phyloP scores from a whole-genome alignment of 257 asterid species.

The Lycium barbarum region DNA sequence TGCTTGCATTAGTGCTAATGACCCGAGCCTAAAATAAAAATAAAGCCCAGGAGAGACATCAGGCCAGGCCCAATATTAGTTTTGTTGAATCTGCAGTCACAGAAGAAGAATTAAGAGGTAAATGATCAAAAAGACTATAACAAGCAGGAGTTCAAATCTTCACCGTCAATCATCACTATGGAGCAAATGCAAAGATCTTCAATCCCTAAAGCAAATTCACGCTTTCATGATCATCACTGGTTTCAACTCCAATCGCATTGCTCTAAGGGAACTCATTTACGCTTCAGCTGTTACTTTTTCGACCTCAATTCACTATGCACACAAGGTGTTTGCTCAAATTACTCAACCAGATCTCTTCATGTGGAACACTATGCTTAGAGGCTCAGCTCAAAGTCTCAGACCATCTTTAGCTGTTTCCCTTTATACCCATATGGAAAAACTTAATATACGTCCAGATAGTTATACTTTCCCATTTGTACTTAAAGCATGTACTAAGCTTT shows the following conservation, averaged over 20 bases:
- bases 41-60: not conserved
- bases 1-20: no score
- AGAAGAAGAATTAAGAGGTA: not conserved
- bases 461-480: conserved; percentile 70
- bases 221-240: conserved; percentile 54
- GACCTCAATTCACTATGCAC: conserved; percentile 54
- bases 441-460: conserved; percentile 49
- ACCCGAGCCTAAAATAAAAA: not conserved
- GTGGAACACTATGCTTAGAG: conserved; percentile 82
- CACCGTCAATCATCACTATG: conserved; percentile 50
- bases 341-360: conserved; percentile 63
- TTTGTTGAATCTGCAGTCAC: not conserved
- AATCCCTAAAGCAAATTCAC: conserved; percentile 55
- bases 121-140: conserved; percentile 54
- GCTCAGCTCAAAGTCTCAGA: conserved; percentile 76
- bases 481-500: conserved; percentile 70
- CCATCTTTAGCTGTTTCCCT: conserved; percentile 57
- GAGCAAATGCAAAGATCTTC: conserved; percentile 56
- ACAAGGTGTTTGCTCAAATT: conserved; percentile 67
- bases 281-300: conserved; percentile 45
- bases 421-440: conserved; percentile 52
- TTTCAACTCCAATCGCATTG: conserved; percentile 41
- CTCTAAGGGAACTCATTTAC: conserved; percentile 61
- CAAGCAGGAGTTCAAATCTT: conserved; percentile 45
- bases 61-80: conserved; percentile 26